Evolutionary conservation across 2,329 filamentous ascomycete species (phyloP).

Genomic region (Scedosporium aurantiacum): DNA sequence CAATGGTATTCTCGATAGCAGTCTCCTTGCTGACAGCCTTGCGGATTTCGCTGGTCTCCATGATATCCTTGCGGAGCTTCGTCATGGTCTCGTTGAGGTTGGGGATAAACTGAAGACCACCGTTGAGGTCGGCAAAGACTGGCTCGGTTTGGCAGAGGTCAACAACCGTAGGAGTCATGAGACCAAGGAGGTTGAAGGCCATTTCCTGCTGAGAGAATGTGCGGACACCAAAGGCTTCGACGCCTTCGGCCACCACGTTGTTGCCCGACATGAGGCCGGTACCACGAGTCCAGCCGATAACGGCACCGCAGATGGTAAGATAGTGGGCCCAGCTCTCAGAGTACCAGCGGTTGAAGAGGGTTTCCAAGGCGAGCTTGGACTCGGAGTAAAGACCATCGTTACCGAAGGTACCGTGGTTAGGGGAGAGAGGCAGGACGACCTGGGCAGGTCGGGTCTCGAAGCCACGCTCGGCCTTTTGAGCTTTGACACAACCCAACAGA

Average conservation of each 20-base stretch:
- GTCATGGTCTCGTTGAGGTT: slow-evolving; percentile 93
- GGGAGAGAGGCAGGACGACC: slow-evolving; percentile 88
- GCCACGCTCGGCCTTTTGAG: slow-evolving; percentile 74
- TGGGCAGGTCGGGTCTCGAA: slow-evolving; percentile 95
- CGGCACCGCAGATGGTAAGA: slow-evolving; percentile 93
- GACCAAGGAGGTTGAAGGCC: slow-evolving; percentile 94
- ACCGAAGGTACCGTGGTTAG: slow-evolving; percentile 97
- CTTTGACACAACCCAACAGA: slow-evolving; percentile 81
- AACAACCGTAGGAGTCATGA: slow-evolving; percentile 90
- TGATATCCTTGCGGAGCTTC: slow-evolving; percentile 84
- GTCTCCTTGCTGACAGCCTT: slow-evolving; percentile 92
- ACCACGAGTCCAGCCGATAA: slow-evolving; percentile 98
- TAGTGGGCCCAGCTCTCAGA: slow-evolving; percentile 96
- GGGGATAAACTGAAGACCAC: slow-evolving; percentile 92
- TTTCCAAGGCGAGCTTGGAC: slow-evolving; percentile 94
- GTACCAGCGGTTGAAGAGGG: slow-evolving; percentile 96
- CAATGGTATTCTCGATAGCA: slow-evolving; percentile 89
- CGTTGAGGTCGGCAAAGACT: slow-evolving; percentile 94
- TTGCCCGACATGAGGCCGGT: slow-evolving; percentile 97
- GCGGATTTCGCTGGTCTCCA: slow-evolving; percentile 87
- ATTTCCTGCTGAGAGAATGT: slow-evolving; percentile 99
- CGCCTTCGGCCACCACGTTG: slow-evolving; percentile 93
- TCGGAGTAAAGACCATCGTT: slow-evolving; percentile 97
- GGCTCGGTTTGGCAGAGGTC: slow-evolving; percentile 93
- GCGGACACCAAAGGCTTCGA: slow-evolving; percentile 91